Evolutionary conservation across 2,329 filamentous ascomycete genomes (phyloP).

Genomic region (Alternaria triticina): DNA sequence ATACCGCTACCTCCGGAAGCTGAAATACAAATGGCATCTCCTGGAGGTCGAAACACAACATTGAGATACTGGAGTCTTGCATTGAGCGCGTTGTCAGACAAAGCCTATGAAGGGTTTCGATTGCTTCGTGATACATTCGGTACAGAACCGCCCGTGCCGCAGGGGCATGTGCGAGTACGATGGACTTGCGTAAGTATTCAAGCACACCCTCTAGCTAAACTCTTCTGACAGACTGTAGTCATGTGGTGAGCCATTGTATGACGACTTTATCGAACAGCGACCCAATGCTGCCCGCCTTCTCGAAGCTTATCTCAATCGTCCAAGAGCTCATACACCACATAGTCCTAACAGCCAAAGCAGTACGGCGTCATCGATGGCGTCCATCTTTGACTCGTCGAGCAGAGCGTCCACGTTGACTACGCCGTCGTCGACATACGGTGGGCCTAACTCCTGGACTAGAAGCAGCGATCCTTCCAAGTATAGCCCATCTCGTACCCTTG

Average conservation of each 20-base stretch:
- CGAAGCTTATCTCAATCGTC: slow-evolving; percentile 47
- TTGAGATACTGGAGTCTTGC: slow-evolving; percentile 30
- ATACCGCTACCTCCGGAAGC: slow-evolving; percentile 28
- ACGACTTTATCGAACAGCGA: slow-evolving; percentile 48
- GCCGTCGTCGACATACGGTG: slow-evolving; percentile 37
- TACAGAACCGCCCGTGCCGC: slow-evolving; percentile 37
- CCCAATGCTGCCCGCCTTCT: slow-evolving; percentile 48
- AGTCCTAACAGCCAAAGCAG: slow-evolving; percentile 30
- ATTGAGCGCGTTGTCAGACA: slow-evolving; percentile 28
- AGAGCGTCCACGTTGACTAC: slow-evolving; percentile 35
- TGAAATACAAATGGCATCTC: slow-evolving; percentile 25
- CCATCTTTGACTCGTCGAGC: slow-evolving; percentile 35
- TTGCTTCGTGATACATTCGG: slow-evolving; percentile 31
- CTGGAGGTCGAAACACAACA: slow-evolving; percentile 12
- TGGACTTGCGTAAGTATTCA: slow-evolving; percentile 43
- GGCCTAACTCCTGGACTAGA: slow-evolving; percentile 26
- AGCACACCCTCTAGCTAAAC: neutral
- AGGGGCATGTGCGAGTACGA: slow-evolving; percentile 41
- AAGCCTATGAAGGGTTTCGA: slow-evolving; percentile 26
- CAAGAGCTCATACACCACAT: slow-evolving; percentile 31
- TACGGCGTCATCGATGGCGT: slow-evolving; percentile 34
- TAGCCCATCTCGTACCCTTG: slow-evolving; percentile 30
- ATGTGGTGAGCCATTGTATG: slow-evolving; percentile 45
- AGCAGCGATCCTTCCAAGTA: slow-evolving; percentile 25
- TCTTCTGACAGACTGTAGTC: slow-evolving; percentile 21